Base-by-base conservation (phyloP, 2,329 filamentous ascomycete genomes). In the Juglanconis oblonga region DNA sequence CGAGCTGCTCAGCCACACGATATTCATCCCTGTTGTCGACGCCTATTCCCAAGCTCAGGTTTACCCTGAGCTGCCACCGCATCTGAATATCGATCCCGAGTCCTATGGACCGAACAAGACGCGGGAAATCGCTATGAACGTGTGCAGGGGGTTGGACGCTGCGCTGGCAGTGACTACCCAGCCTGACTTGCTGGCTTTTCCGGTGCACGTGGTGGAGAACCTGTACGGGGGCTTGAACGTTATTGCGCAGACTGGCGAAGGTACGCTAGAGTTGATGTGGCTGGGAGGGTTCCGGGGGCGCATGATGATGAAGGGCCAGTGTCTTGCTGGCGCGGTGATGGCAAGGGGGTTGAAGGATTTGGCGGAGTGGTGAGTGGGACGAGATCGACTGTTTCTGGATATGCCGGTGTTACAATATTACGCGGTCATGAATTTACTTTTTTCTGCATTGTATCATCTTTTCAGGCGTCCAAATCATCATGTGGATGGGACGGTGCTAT, bases 81-180 rank as follows among this genome's bases (percentile, higher is more conserved):
- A 71, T 17, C 65, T 79, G 10, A 71, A 73, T 36, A 69, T 81
- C 48, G 76, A 83, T 56, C 68, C 75, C 3, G 67, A 69, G 11
- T 72, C 70, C 38, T 84, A 81, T 63, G 75, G 79, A 7, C 66
- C 77, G 10, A 74, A 78, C 14, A 76, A 84, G 59, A 72, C 81
- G 4, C 68, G 70, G 10, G 74, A 79, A 47, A 71, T 87, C 10
- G 81, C 81, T 0, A 75, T 73, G 8, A 76, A 78, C 57, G 77
- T 84, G 14, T 84, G 82, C 64, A 76, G 81, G 45, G 76, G 77
- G 3, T 69, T 85, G 4, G 82, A 84, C 61, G 79, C 75, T 49
- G 76, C 76, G 0, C 70, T 83, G 5, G 69, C 67, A 6, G 71
- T 69, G 3, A 79, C 75, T 1, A 72, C 72, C 13, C 79, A 82